Evolutionary conservation across 768 basidiomycete genomes (phyloP), one percentile per base, ranked within the genome.

Genomic region (Cyathus striatus): DNA sequence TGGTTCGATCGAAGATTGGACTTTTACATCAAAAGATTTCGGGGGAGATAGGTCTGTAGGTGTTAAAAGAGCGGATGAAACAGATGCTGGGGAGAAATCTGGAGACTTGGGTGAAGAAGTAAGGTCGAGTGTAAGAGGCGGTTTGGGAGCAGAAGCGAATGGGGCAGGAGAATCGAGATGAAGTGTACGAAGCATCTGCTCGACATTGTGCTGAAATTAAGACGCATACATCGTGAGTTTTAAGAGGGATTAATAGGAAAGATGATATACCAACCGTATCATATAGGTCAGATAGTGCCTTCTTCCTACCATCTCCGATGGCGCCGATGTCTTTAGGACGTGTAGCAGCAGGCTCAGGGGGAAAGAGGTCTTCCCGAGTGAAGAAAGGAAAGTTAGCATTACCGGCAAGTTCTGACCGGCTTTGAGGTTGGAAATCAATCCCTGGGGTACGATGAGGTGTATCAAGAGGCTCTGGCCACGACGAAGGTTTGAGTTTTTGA

Each of bases 301-400:
- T 81, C 62, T 81, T 86, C 51, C 85, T 76, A 13, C 86, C 87
- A 53, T 90, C 88, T 36, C 87, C 88, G 57, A 90, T 81, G 55
- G 85, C 84, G 4, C 87, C 86, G 39, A 88, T 69, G 49, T 76
- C 78, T 48, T 69, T 70, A 23, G 55, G 51, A 43, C 33, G 18
- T 51, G 48, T 23, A 52, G 53, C 47, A 40, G 48, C 43, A 44
- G 60, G 53, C 47, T n/a, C n/a, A n/a, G n/a, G 73, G 3, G 83
- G 85, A 50, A 88, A 87, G 43, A 84, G 73, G 54, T 87, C 85
- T 45, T 86, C 79, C 43, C 68, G 67, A 47, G 57, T 70, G 45
- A 69, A 58, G 42, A 64, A 48, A 33, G 59, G 56, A 41, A 45
- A 53, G 52, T 53, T 57, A 16, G 43, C 39, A 23, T 52, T 46